A percentile compares a stretch with the other conserved stretches of the same genome.
phyloP scores from a whole-genome alignment of 345 rosid genomes.

The Pistacia atlantica region DNA sequence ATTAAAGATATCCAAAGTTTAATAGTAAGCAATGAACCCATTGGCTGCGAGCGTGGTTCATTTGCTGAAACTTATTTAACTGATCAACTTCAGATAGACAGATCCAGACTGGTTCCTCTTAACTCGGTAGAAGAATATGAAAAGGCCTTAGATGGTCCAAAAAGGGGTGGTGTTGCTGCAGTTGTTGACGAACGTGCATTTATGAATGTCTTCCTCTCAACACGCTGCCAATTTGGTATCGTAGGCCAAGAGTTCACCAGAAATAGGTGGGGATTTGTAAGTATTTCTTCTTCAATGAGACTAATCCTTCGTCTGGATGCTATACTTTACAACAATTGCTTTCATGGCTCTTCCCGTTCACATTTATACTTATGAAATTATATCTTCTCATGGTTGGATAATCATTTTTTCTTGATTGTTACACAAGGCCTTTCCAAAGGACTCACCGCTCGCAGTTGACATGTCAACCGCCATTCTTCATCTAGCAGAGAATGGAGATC shows the following conservation, averaged over 20 bases:
- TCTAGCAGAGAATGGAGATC: constrained; percentile 30
- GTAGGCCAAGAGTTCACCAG: constrained; percentile 26
- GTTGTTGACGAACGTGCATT: constrained; percentile 24
- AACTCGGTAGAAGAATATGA: constrained; percentile 12
- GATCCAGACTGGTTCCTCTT: constrained; percentile 20
- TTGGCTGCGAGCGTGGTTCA: constrained; percentile 24
- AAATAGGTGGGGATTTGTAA: constrained; percentile 25
- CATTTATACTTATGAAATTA: too few relatives aligned
- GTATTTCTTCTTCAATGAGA: neutral
- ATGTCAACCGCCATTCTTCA: constrained; percentile 24
- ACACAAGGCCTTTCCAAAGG: constrained; percentile 24
- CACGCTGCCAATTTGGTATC: constrained; percentile 12
- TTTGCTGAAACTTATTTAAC: constrained; percentile 15
- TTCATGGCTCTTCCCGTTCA: too few relatives aligned
- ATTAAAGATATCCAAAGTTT: too few relatives aligned
- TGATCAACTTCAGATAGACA: constrained; percentile 6
- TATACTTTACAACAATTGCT: too few relatives aligned
- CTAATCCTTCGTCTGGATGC: neutral
- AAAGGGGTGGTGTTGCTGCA: constrained; percentile 24
- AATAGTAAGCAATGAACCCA: neutral
- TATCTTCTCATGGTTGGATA: too few relatives aligned
- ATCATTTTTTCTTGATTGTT: neutral
- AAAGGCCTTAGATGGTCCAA: constrained; percentile 1
- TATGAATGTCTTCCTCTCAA: constrained; percentile 23
- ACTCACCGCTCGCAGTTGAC: constrained; percentile 26